Conservation (phyloP, 495 filamentous ascomycete genomes). For the Podospora anserina region DNA sequence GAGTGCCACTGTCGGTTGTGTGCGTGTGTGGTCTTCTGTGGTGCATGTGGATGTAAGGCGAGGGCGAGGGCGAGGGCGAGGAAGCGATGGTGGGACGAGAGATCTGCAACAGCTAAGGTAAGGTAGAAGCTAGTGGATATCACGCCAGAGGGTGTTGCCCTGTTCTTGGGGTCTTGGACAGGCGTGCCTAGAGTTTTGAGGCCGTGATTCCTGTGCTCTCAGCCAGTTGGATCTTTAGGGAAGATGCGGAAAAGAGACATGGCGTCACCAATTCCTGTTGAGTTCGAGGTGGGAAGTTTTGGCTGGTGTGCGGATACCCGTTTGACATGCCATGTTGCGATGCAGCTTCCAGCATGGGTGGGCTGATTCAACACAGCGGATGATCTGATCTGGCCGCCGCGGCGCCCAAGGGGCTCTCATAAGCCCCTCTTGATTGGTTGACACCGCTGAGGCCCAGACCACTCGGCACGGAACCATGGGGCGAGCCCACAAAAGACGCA, state of each 20-base stretch:
- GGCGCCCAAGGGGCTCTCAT: slow-evolving; percentile 8
- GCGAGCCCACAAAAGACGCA: slow-evolving; percentile 19
- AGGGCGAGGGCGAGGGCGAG: slow-evolving; percentile 5
- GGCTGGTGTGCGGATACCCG: slow-evolving; percentile 16
- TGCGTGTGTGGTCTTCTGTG: neutral
- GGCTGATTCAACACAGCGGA: slow-evolving; percentile 33
- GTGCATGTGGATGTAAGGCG: neutral
- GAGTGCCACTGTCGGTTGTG: neutral
- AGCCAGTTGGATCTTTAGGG: neutral
- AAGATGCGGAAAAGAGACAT: neutral
- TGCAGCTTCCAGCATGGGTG: slow-evolving; percentile 21
- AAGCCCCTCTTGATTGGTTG: slow-evolving; percentile 22
- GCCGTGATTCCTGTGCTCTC: neutral
- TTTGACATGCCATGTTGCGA: slow-evolving; percentile 24
- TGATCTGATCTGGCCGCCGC: slow-evolving; percentile 30
- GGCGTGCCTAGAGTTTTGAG: neutral
- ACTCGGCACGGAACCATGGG: slow-evolving; percentile 20
- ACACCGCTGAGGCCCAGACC: slow-evolving; percentile 17
- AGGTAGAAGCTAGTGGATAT: slow-evolving; percentile 5
- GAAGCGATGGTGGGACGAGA: slow-evolving; percentile 10
- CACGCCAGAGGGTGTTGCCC: neutral
- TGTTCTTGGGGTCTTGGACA: neutral
- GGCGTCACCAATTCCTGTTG: neutral
- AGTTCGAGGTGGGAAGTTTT: slow-evolving; percentile 7
- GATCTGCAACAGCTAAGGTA: slow-evolving; percentile 3